These are phyloP conservation scores for Exophiala calicioides DNA, from an alignment of 2,329 filamentous ascomycete genomes.

Conservation along the genomic window DNA sequence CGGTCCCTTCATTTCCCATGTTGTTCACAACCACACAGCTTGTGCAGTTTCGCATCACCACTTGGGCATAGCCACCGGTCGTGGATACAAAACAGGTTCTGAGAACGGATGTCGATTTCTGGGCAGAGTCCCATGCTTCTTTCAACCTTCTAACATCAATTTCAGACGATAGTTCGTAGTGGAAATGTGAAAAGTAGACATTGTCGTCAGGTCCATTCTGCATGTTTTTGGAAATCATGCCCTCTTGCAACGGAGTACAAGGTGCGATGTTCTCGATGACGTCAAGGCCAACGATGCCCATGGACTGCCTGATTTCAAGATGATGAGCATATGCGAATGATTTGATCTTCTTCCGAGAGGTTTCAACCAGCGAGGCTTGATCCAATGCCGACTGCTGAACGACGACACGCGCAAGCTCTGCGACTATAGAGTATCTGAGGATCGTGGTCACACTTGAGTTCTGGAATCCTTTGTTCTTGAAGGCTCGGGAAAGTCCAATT, in stretches of 20 bases:
- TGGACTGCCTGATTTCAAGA: constrained; percentile 51
- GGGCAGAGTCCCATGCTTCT: constrained; percentile 59
- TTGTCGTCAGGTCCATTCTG: constrained; percentile 52
- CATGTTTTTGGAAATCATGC: constrained; percentile 73
- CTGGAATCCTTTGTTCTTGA: constrained; percentile 65
- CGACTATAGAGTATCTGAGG: constrained; percentile 61
- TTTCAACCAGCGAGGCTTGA: constrained; percentile 35
- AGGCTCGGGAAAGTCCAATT: constrained; percentile 64
- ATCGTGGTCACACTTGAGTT: constrained; percentile 66
- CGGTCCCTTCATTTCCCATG: constrained; percentile 4
- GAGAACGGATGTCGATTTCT: constrained; percentile 62
- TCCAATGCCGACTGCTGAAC: background rate
- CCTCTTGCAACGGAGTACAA: constrained; percentile 83
- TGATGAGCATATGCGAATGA: constrained; percentile 66
- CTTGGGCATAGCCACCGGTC: constrained; percentile 74
- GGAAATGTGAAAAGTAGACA: constrained; percentile 78
- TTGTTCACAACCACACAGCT: constrained; percentile 41
- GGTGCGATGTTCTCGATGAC: constrained; percentile 74
- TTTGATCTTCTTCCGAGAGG: constrained; percentile 61
- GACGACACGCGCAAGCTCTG: constrained; percentile 43
- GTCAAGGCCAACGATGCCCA: constrained; percentile 53
- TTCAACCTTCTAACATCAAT: constrained; percentile 54
- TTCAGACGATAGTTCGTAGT: constrained; percentile 53
- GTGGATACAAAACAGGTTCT: constrained; percentile 73
- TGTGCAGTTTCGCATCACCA: constrained; percentile 45